Evolutionary conservation across 2,329 filamentous ascomycete genomes (phyloP), one percentile per base, ranked within the genome.

Genomic region (Venturiaceae sp.): DNA sequence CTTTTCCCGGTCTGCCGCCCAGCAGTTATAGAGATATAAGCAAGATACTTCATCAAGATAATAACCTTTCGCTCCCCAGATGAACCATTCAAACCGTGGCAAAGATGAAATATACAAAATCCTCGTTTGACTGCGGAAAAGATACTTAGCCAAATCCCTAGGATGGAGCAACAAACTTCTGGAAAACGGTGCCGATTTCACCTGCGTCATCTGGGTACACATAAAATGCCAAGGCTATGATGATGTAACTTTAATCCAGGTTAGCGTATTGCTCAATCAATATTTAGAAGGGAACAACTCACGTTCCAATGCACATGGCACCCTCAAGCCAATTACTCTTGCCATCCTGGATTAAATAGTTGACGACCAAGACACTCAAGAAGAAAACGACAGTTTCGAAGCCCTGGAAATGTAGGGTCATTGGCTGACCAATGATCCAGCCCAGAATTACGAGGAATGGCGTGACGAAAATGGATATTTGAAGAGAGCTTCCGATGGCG

Each of bases 351-450:
- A 95, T 90, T 60, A 95, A 74, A 69, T 94, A 95, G 73, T 92
- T 94, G 72, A 92, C 88, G 62, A 95, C 90, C 63, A 95, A 85
- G 7, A 90, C 85, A 55, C 84, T 88, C 55, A 92, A 83, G 71
- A 95, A 95, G 66, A 95, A 81, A 59, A 87, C 89, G 23, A 94
- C 87, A 0, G 90, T 95, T 79, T 95, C 90, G 72, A 95, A 95
- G 53, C 90, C 80, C 61, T 90, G 90, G 71, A 95, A 95, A 75
- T 92, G 91, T 34, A 95, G 79, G 30, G 86, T 77, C 79, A 81
- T 81, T 52, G 74, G 71, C 62, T 77, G 66, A 23, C 72, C 74
- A 59, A 82, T 77, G 64, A 77, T 75, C 79, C 79, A 82, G 55
- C 80, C 80, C 9, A 81, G 73, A 44, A 82, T 76, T 58, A 82